These are phyloP conservation scores for Eimeria praecox DNA, from an alignment of 169 alveolate species.

Conservation along the genomic window DNA sequence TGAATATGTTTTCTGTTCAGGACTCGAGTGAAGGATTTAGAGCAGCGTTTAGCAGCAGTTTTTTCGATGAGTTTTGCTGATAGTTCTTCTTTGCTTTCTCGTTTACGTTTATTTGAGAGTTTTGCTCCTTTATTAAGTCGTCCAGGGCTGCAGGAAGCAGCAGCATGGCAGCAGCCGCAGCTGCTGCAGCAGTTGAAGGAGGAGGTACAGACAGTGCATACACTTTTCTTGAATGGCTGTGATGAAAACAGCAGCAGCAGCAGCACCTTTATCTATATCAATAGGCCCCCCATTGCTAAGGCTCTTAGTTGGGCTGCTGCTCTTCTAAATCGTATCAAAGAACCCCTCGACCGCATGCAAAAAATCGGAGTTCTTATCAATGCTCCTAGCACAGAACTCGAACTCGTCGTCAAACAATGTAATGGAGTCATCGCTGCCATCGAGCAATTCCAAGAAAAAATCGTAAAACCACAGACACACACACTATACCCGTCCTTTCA, in stretches of 20 bases:
- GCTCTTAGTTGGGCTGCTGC: conserved; percentile 96
- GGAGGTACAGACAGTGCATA: conserved; percentile 92
- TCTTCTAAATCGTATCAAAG: conserved; percentile 92
- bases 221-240: conserved; percentile 91
- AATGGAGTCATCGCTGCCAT: conserved; percentile 90
- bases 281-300: conserved; percentile 98
- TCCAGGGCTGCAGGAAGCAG: conserved; percentile 95
- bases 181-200: conserved; percentile 92
- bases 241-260: neutral
- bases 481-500: neutral
- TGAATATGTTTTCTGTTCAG: neutral
- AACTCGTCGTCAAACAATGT: conserved; percentile 92
- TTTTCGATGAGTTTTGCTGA: conserved; percentile 94
- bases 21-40: conserved; percentile 91
- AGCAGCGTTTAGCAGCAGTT: conserved; percentile 93
- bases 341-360: conserved; percentile 94
- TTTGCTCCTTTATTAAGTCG: conserved; percentile 91
- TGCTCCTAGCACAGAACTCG: conserved; percentile 94
- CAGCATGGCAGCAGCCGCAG: conserved; percentile 94
- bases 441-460: conserved; percentile 92
- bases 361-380: conserved; percentile 89
- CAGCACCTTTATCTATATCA: conserved; percentile 92
- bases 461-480: neutral
- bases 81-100: conserved; percentile 93
- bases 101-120: conserved; percentile 93